Evolutionary conservation across 441 rosid species (phyloP).

Genomic region (Aleurites moluccanus): DNA sequence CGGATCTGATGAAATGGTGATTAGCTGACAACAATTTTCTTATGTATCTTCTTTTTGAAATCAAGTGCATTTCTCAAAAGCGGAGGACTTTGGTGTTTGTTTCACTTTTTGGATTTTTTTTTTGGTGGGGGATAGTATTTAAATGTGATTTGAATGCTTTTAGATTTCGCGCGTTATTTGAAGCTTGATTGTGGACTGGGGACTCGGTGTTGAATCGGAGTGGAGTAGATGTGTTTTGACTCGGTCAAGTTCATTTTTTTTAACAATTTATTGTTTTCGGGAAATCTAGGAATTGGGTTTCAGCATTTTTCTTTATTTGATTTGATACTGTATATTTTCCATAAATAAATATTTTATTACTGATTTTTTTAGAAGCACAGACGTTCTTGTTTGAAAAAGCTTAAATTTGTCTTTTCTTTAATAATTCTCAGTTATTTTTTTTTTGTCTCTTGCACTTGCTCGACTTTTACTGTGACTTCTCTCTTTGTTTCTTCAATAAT

Average conservation of each 20-base stretch:
- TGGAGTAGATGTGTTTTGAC: conserved; percentile 55
- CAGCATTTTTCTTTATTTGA: conserved; percentile 26
- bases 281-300: conserved; percentile 32
- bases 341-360: conserved; percentile 27
- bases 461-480: conserved; percentile 40
- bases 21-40: neutral
- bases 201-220: conserved; percentile 30
- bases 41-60: neutral
- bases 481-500: conserved; percentile 26
- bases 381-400: conserved; percentile 48
- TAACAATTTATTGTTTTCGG: conserved; percentile 22
- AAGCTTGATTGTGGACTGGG: conserved; percentile 18
- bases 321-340: conserved; percentile 6
- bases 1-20: conserved; percentile 66
- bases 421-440: conserved; percentile 26
- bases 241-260: conserved; percentile 32
- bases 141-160: conserved; percentile 23
- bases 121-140: neutral
- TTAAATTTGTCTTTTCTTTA: conserved; percentile 60
- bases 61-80: neutral
- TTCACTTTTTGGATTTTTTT: neutral
- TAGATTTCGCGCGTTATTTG: conserved; percentile 56
- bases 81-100: neutral
- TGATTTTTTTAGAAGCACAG: conserved; percentile 36
- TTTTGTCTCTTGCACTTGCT: conserved; percentile 28